Evolutionary conservation across 1,284 basidiomycete species (phyloP).

Genomic region (Puccinia hordei): DNA sequence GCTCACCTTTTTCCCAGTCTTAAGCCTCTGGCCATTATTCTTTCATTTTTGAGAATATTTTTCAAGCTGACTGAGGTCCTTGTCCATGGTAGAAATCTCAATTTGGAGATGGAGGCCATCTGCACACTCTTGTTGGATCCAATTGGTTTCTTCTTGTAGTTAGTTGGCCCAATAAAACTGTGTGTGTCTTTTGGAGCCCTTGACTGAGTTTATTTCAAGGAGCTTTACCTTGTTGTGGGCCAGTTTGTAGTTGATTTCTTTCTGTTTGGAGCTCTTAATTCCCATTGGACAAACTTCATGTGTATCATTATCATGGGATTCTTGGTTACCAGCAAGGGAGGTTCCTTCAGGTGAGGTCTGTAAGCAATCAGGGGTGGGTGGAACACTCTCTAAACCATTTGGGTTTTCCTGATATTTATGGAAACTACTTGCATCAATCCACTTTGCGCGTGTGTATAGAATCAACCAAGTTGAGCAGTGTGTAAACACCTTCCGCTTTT

Average conservation of each 20-base stretch:
- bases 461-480: too few species aligned
- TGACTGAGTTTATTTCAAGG: neutral
- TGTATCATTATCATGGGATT: neutral
- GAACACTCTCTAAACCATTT: neutral
- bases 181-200: neutral
- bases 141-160: neutral
- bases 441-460: too few species aligned
- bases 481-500: too few species aligned
- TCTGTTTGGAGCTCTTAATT: neutral
- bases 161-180: neutral
- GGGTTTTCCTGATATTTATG: neutral
- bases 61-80: neutral
- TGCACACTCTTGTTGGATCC: too few species aligned
- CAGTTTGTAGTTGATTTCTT: neutral
- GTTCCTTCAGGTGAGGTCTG: neutral
- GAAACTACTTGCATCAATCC: neutral
- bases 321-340: too few species aligned
- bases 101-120: too few species aligned
- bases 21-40: too few species aligned
- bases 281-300: neutral
- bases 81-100: constrained; percentile 2
- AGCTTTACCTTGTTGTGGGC: too few species aligned
- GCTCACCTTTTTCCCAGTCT: too few species aligned
- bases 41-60: neutral
- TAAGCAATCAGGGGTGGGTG: neutral